These are phyloP conservation scores for Monosporascus cannonballus DNA, from an alignment of 2,329 filamentous ascomycete genomes.

Conservation along the genomic window DNA sequence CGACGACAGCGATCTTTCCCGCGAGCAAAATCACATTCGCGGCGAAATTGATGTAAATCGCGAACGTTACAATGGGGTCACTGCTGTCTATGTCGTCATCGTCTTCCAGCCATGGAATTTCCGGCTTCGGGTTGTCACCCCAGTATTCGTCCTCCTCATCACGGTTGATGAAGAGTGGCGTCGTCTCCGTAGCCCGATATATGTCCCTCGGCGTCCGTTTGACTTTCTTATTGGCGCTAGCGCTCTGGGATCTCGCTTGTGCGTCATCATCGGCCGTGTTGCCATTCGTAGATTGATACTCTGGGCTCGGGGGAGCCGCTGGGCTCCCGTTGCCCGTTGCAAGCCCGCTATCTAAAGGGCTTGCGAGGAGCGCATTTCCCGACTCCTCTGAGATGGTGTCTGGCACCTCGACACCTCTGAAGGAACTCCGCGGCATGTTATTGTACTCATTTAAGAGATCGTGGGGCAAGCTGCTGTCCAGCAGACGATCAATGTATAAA, in stretches of 20 bases:
- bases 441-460: slow-evolving; percentile 88
- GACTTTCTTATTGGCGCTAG: slow-evolving; percentile 41
- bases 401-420: slow-evolving; percentile 55
- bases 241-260: slow-evolving; percentile 2
- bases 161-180: slow-evolving; percentile 54
- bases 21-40: slow-evolving; percentile 71
- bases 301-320: slow-evolving; percentile 4
- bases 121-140: slow-evolving; percentile 36
- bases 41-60: slow-evolving; percentile 78
- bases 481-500: slow-evolving; percentile 82
- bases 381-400: slow-evolving; percentile 71
- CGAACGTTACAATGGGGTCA: slow-evolving; percentile 72
- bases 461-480: slow-evolving; percentile 90
- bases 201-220: slow-evolving; percentile 81
- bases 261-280: slow-evolving; percentile 6
- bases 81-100: slow-evolving; percentile 67
- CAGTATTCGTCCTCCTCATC: slow-evolving; percentile 37
- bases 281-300: slow-evolving; percentile 1
- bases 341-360: neutral
- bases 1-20: slow-evolving; percentile 70
- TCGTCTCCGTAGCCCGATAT: slow-evolving; percentile 68
- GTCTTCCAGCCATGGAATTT: slow-evolving; percentile 64
- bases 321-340: neutral
- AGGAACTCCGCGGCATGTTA: slow-evolving; percentile 49
- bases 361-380: slow-evolving; percentile 16